Percentiles rank a stretch among this genome's conserved stretches.
Evolutionary conservation across 2,329 filamentous ascomycete genomes (phyloP).

Genomic region (Ustilaginoidea virens): DNA sequence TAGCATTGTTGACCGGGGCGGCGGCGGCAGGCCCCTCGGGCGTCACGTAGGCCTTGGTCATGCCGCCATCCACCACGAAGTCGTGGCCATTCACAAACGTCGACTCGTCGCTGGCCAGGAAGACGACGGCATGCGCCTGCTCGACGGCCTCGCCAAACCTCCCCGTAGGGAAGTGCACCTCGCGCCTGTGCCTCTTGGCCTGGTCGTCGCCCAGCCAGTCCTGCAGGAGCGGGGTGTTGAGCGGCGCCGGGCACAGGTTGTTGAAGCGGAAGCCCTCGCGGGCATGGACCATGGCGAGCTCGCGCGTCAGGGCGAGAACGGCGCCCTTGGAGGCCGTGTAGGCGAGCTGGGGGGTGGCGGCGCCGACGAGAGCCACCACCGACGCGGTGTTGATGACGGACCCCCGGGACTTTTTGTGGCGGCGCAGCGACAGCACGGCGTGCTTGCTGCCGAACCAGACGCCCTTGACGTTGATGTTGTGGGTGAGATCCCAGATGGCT

Average conservation of each 20-base stretch:
- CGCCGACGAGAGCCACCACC: constrained; percentile 74
- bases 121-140: constrained; percentile 79
- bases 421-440: constrained; percentile 66
- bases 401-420: constrained; percentile 61
- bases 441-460: constrained; percentile 97
- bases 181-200: constrained; percentile 65
- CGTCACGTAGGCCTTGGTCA: constrained; percentile 82
- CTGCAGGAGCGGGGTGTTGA: constrained; percentile 84
- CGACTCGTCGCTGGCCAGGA: constrained; percentile 74
- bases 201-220: constrained; percentile 85
- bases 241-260: constrained; percentile 72
- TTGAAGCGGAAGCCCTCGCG: constrained; percentile 85
- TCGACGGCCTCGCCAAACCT: constrained; percentile 89
- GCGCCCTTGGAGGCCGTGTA: constrained; percentile 93
- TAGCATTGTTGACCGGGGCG: constrained; percentile 45
- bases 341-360: constrained; percentile 76
- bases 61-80: constrained; percentile 89
- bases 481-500: constrained; percentile 86
- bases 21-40: constrained; percentile 40
- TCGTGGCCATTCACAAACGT: constrained; percentile 85
- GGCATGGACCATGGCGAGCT: constrained; percentile 84
- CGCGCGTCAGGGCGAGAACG: constrained; percentile 76
- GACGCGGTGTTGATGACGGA: constrained; percentile 89
- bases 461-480: constrained; percentile 91
- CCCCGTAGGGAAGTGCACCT: constrained; percentile 79